Conservation (phyloP, 495 filamentous ascomycete genomes). For the Penicillium psychrofluorescens region DNA sequence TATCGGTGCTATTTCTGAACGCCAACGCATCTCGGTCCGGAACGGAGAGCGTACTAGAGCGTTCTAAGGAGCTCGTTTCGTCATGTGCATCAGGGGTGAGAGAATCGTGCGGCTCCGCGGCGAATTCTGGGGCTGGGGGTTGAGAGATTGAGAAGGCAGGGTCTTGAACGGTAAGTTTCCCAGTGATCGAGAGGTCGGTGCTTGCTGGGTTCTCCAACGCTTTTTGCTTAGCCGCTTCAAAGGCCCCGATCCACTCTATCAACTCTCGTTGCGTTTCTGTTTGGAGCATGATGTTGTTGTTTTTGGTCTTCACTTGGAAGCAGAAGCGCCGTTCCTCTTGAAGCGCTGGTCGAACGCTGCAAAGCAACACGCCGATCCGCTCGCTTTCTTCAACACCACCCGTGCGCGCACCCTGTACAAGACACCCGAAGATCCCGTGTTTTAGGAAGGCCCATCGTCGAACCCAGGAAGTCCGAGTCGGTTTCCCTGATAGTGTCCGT, state of each 20-base stretch:
- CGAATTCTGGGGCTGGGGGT: conserved; percentile 81
- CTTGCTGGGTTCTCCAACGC: conserved; percentile 73
- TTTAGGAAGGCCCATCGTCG: conserved; percentile 92
- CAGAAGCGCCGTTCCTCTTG: conserved; percentile 93
- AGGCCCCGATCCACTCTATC: conserved; percentile 84
- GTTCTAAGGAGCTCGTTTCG: conserved; percentile 47
- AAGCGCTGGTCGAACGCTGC: conserved; percentile 81
- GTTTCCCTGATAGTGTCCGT: conserved; percentile 76
- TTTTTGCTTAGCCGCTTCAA: conserved; percentile 87
- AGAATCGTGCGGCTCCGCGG: conserved; percentile 65
- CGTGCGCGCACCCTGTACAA: conserved; percentile 76
- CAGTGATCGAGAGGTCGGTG: conserved; percentile 51
- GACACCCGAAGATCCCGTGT: conserved; percentile 91
- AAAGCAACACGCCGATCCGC: conserved; percentile 89
- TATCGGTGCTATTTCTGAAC: conserved; percentile 66
- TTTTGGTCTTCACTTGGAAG: conserved; percentile 98
- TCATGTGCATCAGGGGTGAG: conserved; percentile 54
- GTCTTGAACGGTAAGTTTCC: conserved; percentile 52
- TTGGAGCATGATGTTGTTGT: conserved; percentile 80
- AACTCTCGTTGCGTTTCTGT: conserved; percentile 87
- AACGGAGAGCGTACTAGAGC: conserved; percentile 57
- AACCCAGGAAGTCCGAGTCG: conserved; percentile 78
- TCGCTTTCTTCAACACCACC: conserved; percentile 92
- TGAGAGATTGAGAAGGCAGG: conserved; percentile 90
- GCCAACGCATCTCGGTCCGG: conserved; percentile 52